These are phyloP conservation scores for Ustilago esculenta DNA, from an alignment of 1,284 basidiomycete genomes.

Conservation along the genomic window DNA sequence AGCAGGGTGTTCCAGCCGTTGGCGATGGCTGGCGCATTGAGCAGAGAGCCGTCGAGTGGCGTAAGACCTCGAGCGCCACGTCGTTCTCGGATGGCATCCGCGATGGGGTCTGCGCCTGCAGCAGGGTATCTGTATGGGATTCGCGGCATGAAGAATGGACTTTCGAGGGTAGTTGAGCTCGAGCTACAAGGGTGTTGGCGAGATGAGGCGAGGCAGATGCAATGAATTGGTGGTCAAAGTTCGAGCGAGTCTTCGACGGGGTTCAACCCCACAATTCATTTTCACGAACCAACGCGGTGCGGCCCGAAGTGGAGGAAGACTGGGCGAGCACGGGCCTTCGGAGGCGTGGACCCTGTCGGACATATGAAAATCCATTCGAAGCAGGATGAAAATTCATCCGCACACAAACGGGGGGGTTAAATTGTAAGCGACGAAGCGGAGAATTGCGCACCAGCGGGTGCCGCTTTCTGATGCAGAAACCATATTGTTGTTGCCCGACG, in stretches of 20 bases:
- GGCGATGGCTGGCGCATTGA: conserved; percentile 66
- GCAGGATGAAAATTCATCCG: conserved; percentile 21
- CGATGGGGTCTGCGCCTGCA: conserved; percentile 64
- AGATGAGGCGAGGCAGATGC: too few relatives aligned
- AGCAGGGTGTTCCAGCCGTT: conserved; percentile 69
- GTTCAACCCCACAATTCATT: conserved; percentile 7
- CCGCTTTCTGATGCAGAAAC: too few relatives aligned
- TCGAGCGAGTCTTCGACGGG: background rate
- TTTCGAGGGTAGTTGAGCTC: background rate
- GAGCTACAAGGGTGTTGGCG: background rate
- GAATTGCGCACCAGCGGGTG: too few relatives aligned
- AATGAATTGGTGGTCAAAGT: conserved; percentile 1
- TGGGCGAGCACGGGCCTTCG: conserved; percentile 1
- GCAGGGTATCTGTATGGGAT: conserved; percentile 66
- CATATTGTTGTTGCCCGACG: too few relatives aligned
- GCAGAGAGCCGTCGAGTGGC: conserved; percentile 68
- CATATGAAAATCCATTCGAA: too few relatives aligned
- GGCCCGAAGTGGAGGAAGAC: conserved; percentile 26
- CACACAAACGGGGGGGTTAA: too few relatives aligned
- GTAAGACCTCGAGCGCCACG: conserved; percentile 68
- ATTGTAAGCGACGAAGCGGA: too few relatives aligned
- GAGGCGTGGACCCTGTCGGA: too few relatives aligned
- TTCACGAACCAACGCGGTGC: background rate
- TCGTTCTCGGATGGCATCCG: conserved; percentile 68
- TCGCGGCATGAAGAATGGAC: conserved; percentile 53